Percentiles rank a stretch among this genome's conserved stretches.
These are phyloP conservation scores for Kwoniella newhampshirensis DNA, from an alignment of 768 basidiomycete genomes.

Conservation along the genomic window DNA sequence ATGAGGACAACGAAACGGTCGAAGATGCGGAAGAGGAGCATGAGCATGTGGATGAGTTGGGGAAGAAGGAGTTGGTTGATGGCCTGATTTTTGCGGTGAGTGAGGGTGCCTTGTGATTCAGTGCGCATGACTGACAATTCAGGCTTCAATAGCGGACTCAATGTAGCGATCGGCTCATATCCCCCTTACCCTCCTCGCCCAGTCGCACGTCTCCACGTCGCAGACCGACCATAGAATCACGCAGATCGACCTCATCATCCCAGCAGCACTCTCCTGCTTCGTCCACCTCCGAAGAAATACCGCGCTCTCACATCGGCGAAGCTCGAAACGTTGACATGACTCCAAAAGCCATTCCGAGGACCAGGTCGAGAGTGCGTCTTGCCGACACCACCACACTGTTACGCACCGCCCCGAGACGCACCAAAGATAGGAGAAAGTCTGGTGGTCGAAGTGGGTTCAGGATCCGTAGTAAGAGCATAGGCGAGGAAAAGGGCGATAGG, in stretches of 20 bases:
- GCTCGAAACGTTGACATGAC: slow-evolving; percentile 30
- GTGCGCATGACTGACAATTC: too few species aligned
- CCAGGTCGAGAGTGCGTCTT: slow-evolving; percentile 20
- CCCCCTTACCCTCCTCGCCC: slow-evolving; percentile 16
- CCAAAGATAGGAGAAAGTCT: slow-evolving; percentile 7
- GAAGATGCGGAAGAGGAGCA: slow-evolving; percentile 28
- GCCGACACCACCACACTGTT: slow-evolving; percentile 14
- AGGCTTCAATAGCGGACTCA: neutral
- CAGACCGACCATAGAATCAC: slow-evolving; percentile 9
- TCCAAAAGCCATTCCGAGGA: slow-evolving; percentile 28
- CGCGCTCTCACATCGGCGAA: too few species aligned
- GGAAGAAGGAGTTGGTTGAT: slow-evolving; percentile 50
- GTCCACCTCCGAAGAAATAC: slow-evolving; percentile 11
- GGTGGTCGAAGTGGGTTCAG: neutral
- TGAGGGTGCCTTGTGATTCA: neutral
- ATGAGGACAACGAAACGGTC: slow-evolving; percentile 24
- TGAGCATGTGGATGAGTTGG: slow-evolving; percentile 31
- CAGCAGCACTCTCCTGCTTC: slow-evolving; percentile 15
- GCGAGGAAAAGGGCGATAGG: slow-evolving; percentile 24
- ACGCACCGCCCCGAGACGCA: slow-evolving; percentile 16
- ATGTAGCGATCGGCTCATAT: slow-evolving; percentile 13
- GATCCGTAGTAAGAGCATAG: slow-evolving; percentile 22
- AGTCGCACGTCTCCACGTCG: slow-evolving; percentile 14
- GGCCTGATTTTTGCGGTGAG: slow-evolving; percentile 48
- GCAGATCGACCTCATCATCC: slow-evolving; percentile 15